phyloP scores from a whole-genome alignment of 108 stramenopile genomes.

The Nitzschia sp. region DNA sequence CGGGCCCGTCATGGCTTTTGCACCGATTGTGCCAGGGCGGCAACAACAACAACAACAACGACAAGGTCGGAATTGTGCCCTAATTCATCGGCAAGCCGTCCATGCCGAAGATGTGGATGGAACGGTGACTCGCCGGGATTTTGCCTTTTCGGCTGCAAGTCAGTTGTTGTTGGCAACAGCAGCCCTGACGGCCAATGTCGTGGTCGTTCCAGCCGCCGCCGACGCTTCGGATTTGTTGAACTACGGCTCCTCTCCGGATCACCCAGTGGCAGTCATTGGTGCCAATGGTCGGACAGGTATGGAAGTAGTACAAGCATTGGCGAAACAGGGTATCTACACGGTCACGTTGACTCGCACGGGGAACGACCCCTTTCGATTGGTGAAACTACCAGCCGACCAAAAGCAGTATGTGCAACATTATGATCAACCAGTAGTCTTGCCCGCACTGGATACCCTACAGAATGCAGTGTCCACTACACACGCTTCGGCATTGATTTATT shows the following conservation, averaged over 20 bases:
- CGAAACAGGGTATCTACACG: slow-evolving; percentile 32
- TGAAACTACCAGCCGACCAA: slow-evolving; percentile 9
- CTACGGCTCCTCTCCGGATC: slow-evolving; percentile 3
- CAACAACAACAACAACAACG: too few species aligned
- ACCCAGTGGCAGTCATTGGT: slow-evolving; percentile 47
- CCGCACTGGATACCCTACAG: background rate
- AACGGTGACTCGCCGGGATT: background rate
- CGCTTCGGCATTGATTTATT: slow-evolving; percentile 48
- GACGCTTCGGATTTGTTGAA: background rate
- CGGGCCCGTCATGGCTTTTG: too few species aligned
- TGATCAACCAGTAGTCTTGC: slow-evolving; percentile 17
- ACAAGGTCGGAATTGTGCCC: too few species aligned
- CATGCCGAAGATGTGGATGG: too few species aligned
- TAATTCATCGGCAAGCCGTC: too few species aligned
- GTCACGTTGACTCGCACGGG: slow-evolving; percentile 36
- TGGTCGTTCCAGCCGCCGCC: background rate
- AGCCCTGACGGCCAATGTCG: background rate
- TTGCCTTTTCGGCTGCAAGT: background rate
- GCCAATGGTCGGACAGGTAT: slow-evolving; percentile 51
- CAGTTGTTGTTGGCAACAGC: background rate
- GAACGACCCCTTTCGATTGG: slow-evolving; percentile 18
- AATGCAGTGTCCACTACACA: background rate
- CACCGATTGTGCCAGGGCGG: too few species aligned
- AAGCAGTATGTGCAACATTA: background rate
- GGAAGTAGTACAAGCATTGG: slow-evolving; percentile 36